Evolutionary conservation across 768 basidiomycete species (phyloP).

Genomic region (Mycena rosella): DNA sequence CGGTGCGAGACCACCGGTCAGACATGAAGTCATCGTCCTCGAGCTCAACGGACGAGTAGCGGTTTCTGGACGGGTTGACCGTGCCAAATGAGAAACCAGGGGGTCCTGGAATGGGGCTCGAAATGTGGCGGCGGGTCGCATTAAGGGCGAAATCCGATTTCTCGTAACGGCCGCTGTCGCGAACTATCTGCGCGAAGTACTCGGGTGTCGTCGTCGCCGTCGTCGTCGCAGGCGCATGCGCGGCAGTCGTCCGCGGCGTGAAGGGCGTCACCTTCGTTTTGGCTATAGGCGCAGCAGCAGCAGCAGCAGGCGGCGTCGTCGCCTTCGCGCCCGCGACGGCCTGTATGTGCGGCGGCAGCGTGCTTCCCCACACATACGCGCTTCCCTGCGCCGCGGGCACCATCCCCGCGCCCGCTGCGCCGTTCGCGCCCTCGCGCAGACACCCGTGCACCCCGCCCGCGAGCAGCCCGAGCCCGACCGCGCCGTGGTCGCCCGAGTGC

Average conservation of each 20-base stretch:
- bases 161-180: too few relatives aligned
- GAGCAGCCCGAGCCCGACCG: conserved; percentile 86
- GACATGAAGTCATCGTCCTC: conserved; percentile 49
- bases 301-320: neutral
- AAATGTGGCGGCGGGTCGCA: too few relatives aligned
- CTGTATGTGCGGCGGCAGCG: conserved; percentile 37
- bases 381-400: neutral
- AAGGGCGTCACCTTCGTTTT: conserved; percentile 29
- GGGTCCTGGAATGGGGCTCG: too few relatives aligned
- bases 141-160: too few relatives aligned
- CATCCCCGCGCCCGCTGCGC: neutral
- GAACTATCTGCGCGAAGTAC: conserved; percentile 29
- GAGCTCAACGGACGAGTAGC: conserved; percentile 40
- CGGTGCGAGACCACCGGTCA: too few relatives aligned
- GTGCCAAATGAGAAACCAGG: too few relatives aligned
- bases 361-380: conserved; percentile 37
- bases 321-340: conserved; percentile 22
- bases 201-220: conserved; percentile 11
- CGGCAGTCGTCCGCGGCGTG: conserved; percentile 9
- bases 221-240: conserved; percentile 11
- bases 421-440: conserved; percentile 39
- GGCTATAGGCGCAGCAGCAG: neutral
- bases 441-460: conserved; percentile 80
- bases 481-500: conserved; percentile 96
- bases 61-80: too few relatives aligned